Percentiles rank a stretch among this genome's conserved stretches.
These are phyloP conservation scores for Globisporangium paroecandrum DNA, from an alignment of 352 stramenopile species.

Conservation along the genomic window DNA sequence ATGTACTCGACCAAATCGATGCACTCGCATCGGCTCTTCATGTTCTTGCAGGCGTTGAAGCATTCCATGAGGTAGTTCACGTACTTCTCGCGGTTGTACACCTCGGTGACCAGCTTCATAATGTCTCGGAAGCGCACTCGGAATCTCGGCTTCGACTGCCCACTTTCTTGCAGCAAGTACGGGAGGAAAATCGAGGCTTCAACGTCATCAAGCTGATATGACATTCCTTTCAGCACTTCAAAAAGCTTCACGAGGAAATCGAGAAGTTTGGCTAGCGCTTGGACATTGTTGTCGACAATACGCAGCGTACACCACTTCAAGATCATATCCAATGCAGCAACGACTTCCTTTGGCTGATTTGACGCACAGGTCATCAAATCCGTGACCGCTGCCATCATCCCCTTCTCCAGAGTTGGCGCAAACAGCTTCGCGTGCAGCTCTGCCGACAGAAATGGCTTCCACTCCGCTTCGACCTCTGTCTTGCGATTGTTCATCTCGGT, in stretches of 20 bases:
- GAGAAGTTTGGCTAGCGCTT: constrained; percentile 77
- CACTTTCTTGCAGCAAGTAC: constrained; percentile 82
- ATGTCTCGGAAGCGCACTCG: constrained; percentile 79
- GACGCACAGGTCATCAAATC: constrained; percentile 68
- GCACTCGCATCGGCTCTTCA: constrained; percentile 82
- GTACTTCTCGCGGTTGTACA: constrained; percentile 83
- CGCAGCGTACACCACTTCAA: constrained; percentile 85
- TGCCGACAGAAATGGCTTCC: constrained; percentile 61
- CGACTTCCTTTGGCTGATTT: constrained; percentile 60
- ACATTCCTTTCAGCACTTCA: constrained; percentile 59
- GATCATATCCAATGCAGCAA: constrained; percentile 67
- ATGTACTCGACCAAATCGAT: constrained; percentile 83
- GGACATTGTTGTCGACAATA: constrained; percentile 87
- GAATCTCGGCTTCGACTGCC: constrained; percentile 82
- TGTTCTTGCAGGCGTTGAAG: constrained; percentile 84
- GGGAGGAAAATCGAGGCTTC: constrained; percentile 80
- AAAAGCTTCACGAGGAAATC: constrained; percentile 83
- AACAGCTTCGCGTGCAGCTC: constrained; percentile 82
- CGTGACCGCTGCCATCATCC: constrained; percentile 76
- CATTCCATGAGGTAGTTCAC: constrained; percentile 73
- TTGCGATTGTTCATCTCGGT: constrained; percentile 71
- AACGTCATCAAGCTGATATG: constrained; percentile 76
- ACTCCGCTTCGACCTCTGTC: constrained; percentile 72
- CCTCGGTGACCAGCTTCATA: constrained; percentile 74
- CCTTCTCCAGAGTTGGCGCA: constrained; percentile 72